These are phyloP conservation scores for Turritis glabra DNA, from an alignment of 345 rosid genomes.

Conservation along the genomic window DNA sequence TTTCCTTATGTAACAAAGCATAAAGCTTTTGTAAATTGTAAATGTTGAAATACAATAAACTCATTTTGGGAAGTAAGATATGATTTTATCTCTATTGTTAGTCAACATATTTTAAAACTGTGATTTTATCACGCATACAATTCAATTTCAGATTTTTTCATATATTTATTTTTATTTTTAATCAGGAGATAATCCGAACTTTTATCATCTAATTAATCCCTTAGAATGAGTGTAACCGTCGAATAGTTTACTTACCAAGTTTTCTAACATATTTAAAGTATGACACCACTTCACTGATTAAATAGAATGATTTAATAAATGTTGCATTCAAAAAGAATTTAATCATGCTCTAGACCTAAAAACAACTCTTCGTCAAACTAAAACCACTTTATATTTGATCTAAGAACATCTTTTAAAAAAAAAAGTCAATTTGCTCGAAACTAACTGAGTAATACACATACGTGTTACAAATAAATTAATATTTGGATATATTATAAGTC, in stretches of 20 bases:
- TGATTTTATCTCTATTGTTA: background rate
- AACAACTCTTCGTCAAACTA: too few relatives aligned
- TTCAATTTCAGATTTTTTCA: background rate
- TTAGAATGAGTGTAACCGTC: too few relatives aligned
- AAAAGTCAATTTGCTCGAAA: background rate
- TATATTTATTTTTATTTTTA: too few relatives aligned
- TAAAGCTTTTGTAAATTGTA: constrained; percentile 25
- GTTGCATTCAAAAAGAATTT: too few relatives aligned
- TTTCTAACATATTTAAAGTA: too few relatives aligned
- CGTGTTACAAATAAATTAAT: background rate
- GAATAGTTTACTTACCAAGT: too few relatives aligned
- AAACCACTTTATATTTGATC: background rate
- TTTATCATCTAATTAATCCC: too few relatives aligned
- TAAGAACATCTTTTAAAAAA: background rate
- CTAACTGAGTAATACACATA: background rate
- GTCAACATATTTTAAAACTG: background rate
- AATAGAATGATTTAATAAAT: too few relatives aligned
- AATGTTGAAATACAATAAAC: constrained; percentile 11
- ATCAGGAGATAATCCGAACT: too few relatives aligned
- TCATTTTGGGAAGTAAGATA: background rate
- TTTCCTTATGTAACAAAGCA: background rate
- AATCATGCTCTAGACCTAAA: too few relatives aligned
- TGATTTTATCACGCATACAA: background rate
- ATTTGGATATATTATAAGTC: background rate
- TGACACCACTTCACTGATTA: too few relatives aligned